Evolutionary conservation across 495 filamentous ascomycete genomes (phyloP), one percentile per base, ranked within the genome.

Genomic region (Neurospora discreta): DNA sequence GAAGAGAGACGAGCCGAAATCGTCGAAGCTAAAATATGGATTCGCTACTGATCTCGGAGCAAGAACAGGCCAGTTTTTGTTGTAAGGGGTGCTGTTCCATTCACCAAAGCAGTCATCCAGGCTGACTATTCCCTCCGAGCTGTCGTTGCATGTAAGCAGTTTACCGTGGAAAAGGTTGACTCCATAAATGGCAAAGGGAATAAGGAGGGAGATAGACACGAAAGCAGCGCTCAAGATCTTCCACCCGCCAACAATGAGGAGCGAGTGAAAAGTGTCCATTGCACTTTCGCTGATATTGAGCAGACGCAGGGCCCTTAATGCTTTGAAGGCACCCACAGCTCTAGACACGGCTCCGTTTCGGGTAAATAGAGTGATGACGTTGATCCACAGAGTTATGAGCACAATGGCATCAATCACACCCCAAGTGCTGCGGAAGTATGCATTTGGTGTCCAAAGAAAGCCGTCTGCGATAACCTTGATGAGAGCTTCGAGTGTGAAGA

Each of bases 401-500:
- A 99, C 95, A 69, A 98, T 77, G 36, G 91, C 95, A 79, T 99
- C 95, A 71, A 99, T 98, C 71, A 97, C 90, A 36, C 95, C 95
- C 95, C 95, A 99, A 0, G 94, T 95, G 73, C 95, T 92, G 73
- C 95, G 89, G 80, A 97, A 95, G 75, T 96, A 99, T 5, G 95
- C 96, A 82, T 99, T 98, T 0, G 95, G 95, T 0, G 95, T 97
- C 89, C 91, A 98, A 80, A 98, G 94, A 77, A 97, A 92, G 23
- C 95, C 95, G 83, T 99, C 95, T 0, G 95, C 95, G 73, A 99
- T 88, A 42, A 98, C 90, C 81, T 98, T 98, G 83, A 99, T 95
- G 26, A 87, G 74, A 0, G 95, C 94, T 79, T 99, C 95, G 23
- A 95, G 74, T 0, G 91, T 90, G 81, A 99, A 99, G 30, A 98